Evolutionary conservation across 139 green algal species (phyloP).

Genomic region (Chlamydomonas incerta): DNA sequence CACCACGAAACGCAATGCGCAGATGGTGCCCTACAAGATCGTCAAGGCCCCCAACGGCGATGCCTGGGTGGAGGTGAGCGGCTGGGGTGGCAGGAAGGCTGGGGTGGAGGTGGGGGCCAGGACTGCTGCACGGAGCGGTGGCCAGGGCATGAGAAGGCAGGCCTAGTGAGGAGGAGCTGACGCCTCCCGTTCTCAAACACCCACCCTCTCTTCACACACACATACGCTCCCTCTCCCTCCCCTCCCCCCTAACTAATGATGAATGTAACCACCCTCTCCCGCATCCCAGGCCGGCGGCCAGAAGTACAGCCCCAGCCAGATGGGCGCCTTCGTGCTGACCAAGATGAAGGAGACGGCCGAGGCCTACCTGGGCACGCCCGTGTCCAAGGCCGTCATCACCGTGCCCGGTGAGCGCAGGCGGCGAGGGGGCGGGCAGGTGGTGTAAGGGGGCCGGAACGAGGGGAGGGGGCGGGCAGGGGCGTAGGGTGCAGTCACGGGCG

Average conservation of each 20-base stretch:
- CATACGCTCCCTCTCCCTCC: neutral
- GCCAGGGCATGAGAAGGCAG: too few relatives aligned
- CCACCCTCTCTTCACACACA: too few relatives aligned
- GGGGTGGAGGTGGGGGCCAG: too few relatives aligned
- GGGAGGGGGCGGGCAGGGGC: neutral
- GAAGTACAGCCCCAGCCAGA: constrained; percentile 94
- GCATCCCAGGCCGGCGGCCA: constrained; percentile 83
- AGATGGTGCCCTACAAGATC: constrained; percentile 99
- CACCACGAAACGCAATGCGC: too few relatives aligned
- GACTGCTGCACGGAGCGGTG: too few relatives aligned
- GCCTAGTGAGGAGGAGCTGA: too few relatives aligned
- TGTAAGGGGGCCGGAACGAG: too few relatives aligned
- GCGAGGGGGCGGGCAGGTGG: neutral
- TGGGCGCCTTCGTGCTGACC: constrained; percentile 91
- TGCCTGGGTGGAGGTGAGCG: constrained; percentile 94
- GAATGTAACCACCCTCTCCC: neutral
- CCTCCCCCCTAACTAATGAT: too few relatives aligned
- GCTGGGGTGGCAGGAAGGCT: too few relatives aligned
- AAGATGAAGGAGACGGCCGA: constrained; percentile 99
- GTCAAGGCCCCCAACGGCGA: constrained; percentile 91
- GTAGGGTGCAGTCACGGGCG: too few relatives aligned
- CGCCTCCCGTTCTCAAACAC: too few relatives aligned
- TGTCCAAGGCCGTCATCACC: constrained; percentile 95
- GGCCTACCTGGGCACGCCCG: constrained; percentile 89
- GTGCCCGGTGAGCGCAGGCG: constrained; percentile 78